phyloP scores from a whole-genome alignment of 257 asterid genomes.

The Nicotiana knightiana region DNA sequence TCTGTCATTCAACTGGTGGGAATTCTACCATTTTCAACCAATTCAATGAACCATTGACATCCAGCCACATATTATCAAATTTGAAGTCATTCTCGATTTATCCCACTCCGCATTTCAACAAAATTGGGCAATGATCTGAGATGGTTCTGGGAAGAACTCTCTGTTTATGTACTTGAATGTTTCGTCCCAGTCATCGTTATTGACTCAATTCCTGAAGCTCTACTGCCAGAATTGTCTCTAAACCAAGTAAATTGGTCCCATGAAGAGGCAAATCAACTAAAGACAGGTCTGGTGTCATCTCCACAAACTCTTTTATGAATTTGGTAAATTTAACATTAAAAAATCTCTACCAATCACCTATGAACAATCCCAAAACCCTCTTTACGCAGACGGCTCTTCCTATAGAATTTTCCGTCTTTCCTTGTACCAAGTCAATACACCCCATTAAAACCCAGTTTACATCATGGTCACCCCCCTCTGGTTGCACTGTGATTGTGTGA shows the following conservation, averaged over 20 bases:
- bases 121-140: not conserved
- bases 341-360: not conserved
- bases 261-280: not conserved
- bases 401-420: not conserved
- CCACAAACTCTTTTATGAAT: not conserved
- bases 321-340: not conserved
- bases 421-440: not conserved
- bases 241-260: not conserved
- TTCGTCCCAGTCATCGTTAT: not conserved
- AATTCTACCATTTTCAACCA: not conserved
- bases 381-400: not conserved
- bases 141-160: not conserved
- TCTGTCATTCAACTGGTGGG: not conserved
- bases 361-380: not conserved
- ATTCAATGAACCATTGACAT: not conserved
- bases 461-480: not conserved
- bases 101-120: not conserved
- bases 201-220: not conserved
- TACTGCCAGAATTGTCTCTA: not conserved
- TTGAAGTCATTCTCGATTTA: not conserved
- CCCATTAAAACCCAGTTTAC: not conserved
- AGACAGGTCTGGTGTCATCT: not conserved
- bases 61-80: not conserved
- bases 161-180: not conserved
- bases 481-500: not conserved